A percentile compares a stretch with the other conserved stretches of the same genome.
Evolutionary conservation across 2,329 filamentous ascomycete genomes (phyloP).

Genomic region (Diaporthe ilicicola): DNA sequence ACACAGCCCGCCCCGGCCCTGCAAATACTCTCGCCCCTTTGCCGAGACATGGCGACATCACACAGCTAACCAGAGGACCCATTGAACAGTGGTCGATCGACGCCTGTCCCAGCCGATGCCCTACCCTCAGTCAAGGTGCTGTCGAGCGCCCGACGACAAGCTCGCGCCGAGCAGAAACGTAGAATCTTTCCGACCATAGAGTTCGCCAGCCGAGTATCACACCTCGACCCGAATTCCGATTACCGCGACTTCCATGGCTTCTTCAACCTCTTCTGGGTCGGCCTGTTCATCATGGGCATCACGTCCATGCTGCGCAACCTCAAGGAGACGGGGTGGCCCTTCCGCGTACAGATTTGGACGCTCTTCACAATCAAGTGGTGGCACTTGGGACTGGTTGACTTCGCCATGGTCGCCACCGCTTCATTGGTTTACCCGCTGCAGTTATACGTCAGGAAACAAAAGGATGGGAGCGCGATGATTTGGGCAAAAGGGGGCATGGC

Average conservation of each 20-base stretch:
- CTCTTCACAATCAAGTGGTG: slow-evolving; percentile 89
- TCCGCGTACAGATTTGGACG: slow-evolving; percentile 87
- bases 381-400: slow-evolving; percentile 84
- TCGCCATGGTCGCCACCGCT: slow-evolving; percentile 83
- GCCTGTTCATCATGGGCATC: slow-evolving; percentile 94
- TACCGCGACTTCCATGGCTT: slow-evolving; percentile 96
- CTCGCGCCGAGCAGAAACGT: slow-evolving; percentile 80
- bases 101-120: slow-evolving; percentile 86
- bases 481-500: slow-evolving; percentile 84
- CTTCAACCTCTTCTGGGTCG: slow-evolving; percentile 98
- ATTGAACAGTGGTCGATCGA: slow-evolving; percentile 75
- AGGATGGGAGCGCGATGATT: slow-evolving; percentile 62
- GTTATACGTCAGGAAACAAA: slow-evolving; percentile 65
- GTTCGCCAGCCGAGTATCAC: slow-evolving; percentile 88
- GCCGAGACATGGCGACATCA: neutral
- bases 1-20: neutral
- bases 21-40: neutral
- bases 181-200: slow-evolving; percentile 94
- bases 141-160: slow-evolving; percentile 83
- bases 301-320: slow-evolving; percentile 93
- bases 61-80: slow-evolving; percentile 26
- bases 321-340: slow-evolving; percentile 89
- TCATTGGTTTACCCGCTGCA: slow-evolving; percentile 79
- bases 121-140: slow-evolving; percentile 91
- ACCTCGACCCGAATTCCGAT: slow-evolving; percentile 92